phyloP scores from a whole-genome alignment of 2,329 filamentous ascomycete genomes.

The Chaetothyriales sp. region DNA sequence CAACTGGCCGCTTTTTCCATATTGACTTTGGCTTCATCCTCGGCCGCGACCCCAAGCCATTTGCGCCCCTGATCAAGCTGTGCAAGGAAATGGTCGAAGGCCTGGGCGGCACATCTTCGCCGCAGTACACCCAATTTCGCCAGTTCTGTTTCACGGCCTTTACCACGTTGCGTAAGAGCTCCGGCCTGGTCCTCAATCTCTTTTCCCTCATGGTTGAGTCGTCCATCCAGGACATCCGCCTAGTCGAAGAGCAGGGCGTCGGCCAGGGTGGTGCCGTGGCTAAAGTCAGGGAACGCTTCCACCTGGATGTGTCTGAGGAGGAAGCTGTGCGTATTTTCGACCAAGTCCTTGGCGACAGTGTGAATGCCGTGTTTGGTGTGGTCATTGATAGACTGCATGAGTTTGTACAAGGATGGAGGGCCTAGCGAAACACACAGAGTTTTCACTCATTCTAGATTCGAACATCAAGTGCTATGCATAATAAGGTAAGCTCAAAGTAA shows the following conservation, averaged over 20 bases:
- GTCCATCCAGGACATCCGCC: slow-evolving; percentile 85
- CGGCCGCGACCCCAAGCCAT: slow-evolving; percentile 90
- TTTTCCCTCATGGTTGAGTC: slow-evolving; percentile 97
- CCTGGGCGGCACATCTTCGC: slow-evolving; percentile 68
- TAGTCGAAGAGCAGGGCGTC: slow-evolving; percentile 54
- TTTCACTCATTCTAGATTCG: neutral
- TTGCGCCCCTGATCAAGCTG: slow-evolving; percentile 92
- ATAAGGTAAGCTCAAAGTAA: neutral
- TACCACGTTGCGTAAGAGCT: slow-evolving; percentile 74
- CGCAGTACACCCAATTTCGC: slow-evolving; percentile 78
- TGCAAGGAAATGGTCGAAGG: slow-evolving; percentile 97
- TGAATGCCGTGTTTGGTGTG: slow-evolving; percentile 78
- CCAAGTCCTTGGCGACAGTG: slow-evolving; percentile 74
- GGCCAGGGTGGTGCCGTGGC: slow-evolving; percentile 46
- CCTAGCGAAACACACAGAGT: slow-evolving; percentile 25
- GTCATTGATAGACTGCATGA: slow-evolving; percentile 92
- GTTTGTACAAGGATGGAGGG: slow-evolving; percentile 77
- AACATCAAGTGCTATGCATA: neutral
- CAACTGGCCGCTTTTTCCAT: slow-evolving; percentile 91
- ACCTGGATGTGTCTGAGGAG: slow-evolving; percentile 79
- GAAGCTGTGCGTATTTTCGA: slow-evolving; percentile 82
- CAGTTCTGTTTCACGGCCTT: slow-evolving; percentile 95
- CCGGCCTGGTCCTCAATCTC: slow-evolving; percentile 80
- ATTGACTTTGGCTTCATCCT: slow-evolving; percentile 98
- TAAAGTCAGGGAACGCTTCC: slow-evolving; percentile 90